Evolutionary conservation across 495 filamentous ascomycete species (phyloP), one percentile per base, ranked within the genome.

Genomic region (Chaetomium cochliodes): DNA sequence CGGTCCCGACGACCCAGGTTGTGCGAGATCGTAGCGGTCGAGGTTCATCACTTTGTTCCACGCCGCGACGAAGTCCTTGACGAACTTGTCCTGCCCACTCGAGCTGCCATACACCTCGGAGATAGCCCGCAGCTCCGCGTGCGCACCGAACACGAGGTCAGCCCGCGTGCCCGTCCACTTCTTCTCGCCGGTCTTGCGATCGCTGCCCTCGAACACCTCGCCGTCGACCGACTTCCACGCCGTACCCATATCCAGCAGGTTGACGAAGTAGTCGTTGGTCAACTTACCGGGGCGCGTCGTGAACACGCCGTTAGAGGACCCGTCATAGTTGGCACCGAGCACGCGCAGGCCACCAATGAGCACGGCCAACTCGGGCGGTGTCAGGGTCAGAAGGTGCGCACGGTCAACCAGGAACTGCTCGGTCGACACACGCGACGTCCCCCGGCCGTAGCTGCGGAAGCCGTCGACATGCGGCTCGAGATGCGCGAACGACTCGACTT

Each of bases 221-320:
- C 62, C 69, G 55, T 76, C 76, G 15, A 70, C 72, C 18, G 83
- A 63, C 79, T 86, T 86, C 88, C 88, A 90, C 26, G 70, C 77
- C 1, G 85, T 88, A 79, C 71, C 76, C 72, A 81, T 82, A 71
- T 91, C 88, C 13, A 91, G 79, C 28, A 91, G 80, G 79, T 90
- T 90, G 72, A 87, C 82, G 71, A 91, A 91, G 81, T 87, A 91
- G 78, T 91, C 88, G 72, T 88, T 89, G 74, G 85, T 88, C 64
- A 91, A 82, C 71, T 83, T 74, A 58, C 88, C 88, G 0, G 87
- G 86, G 20, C 75, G 77, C 64, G 78, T 74, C 62, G 88, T 91
- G 70, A 91, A 78, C 18, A 90, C 83, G 51, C 88, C 88, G 62
- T 81, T 70, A 39, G 73, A 62, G 16, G 86, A 88, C 59, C 86